Evolutionary conservation across 2,329 filamentous ascomycete genomes (phyloP).

Genomic region (Cercospora beticola): DNA sequence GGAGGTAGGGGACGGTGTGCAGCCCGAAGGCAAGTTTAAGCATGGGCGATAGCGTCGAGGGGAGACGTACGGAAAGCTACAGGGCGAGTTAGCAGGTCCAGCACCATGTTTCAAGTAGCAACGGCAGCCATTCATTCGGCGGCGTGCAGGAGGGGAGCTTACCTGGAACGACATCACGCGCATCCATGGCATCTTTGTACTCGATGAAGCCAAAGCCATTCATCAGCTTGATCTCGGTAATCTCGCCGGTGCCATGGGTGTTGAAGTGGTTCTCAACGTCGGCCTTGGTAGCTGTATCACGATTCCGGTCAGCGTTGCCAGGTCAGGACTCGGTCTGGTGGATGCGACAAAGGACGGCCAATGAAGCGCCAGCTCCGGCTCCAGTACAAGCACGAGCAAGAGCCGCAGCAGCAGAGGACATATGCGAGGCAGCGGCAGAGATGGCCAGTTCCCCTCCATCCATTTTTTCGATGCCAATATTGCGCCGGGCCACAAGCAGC

Average conservation of each 20-base stretch:
- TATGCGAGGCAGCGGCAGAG: conserved; percentile 17
- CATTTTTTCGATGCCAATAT: conserved; percentile 18
- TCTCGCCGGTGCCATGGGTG: conserved; percentile 93
- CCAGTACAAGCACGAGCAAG: conserved; percentile 23
- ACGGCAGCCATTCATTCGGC: conserved; percentile 15
- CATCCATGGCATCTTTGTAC: conserved; percentile 98
- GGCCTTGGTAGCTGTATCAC: conserved; percentile 80
- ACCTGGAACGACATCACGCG: conserved; percentile 97
- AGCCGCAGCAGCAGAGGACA: conserved; percentile 15
- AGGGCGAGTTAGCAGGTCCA: conserved; percentile 26
- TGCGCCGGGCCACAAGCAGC: conserved; percentile 20
- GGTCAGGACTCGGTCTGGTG: conserved; percentile 24
- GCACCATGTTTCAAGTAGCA: conserved; percentile 21
- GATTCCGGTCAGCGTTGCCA: conserved; percentile 49
- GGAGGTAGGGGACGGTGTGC: conserved; percentile 7
- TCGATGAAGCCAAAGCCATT: conserved; percentile 99
- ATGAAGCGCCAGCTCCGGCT: conserved; percentile 33
- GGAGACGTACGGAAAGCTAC: conserved; percentile 56
- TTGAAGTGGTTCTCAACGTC: conserved; percentile 96
- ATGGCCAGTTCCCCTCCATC: conserved; percentile 24
- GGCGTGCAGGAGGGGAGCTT: conserved; percentile 43
- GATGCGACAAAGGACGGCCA: conserved; percentile 15
- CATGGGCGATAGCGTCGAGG: conserved; percentile 12
- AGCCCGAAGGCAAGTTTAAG: conserved; percentile 22
- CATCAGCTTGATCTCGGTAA: conserved; percentile 99